Conservation (phyloP, 192 early-diverging fungal species). For the Coemansia biformis region DNA sequence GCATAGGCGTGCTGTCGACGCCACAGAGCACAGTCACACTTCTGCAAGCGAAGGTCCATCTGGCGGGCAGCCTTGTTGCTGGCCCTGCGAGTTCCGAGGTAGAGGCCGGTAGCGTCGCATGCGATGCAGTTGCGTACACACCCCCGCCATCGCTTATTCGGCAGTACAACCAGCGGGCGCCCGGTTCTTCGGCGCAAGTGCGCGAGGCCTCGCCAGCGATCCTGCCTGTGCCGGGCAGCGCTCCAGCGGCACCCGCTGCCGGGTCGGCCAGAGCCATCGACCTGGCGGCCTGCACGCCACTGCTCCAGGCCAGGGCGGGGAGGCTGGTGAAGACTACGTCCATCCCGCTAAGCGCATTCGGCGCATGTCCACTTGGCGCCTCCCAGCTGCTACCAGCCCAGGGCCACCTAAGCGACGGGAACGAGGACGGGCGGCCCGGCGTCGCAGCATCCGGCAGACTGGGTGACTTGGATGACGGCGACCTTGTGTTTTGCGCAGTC, state of each 20-base stretch:
- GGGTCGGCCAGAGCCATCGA: too few relatives aligned
- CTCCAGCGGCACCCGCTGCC: too few relatives aligned
- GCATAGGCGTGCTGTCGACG: constrained; percentile 1
- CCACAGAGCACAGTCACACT: background rate
- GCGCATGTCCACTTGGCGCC: constrained; percentile 2
- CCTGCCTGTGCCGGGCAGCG: background rate
- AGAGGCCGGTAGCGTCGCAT: background rate
- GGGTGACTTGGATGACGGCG: constrained; percentile 13
- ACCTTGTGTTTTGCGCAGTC: constrained; percentile 25
- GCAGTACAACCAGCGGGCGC: constrained; percentile 9
- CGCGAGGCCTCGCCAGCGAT: background rate
- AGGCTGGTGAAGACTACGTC: constrained; percentile 38
- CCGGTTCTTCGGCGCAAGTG: background rate
- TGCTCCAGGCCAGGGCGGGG: constrained; percentile 21
- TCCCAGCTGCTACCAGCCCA: constrained; percentile 7
- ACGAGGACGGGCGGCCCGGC: background rate
- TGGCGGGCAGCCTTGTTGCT: too few relatives aligned
- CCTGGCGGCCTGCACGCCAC: constrained; percentile 5
- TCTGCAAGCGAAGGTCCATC: too few relatives aligned
- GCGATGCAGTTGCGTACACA: constrained; percentile 18
- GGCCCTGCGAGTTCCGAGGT: background rate
- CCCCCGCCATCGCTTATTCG: constrained; percentile 34
- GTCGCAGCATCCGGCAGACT: background rate
- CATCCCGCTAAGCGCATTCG: constrained; percentile 35
- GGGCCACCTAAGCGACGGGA: constrained; percentile 14